Base-by-base conservation (phyloP, 306 rosid genomes). In the Dalbergia cultrata region DNA sequence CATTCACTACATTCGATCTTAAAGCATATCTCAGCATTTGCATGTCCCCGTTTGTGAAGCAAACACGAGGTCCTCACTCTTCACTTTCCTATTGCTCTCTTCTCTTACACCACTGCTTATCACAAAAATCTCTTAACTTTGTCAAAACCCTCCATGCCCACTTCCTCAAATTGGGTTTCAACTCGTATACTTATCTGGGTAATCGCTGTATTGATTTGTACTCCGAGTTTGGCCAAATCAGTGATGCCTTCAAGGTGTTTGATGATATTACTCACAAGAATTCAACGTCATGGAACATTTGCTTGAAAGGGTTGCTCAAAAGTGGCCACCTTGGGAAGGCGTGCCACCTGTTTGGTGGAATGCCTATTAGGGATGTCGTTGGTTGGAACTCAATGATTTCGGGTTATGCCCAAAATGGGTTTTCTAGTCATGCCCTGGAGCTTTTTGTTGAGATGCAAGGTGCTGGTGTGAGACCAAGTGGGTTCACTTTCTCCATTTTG, bases 341-440 rank as follows among this genome's bases (percentile, higher is more conserved):
- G 9, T 35, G 60, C 67, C 52, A 56, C 50, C 7, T 90, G 90
- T 92, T 90, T 63, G 94, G 82, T 67, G 90, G 41, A 94, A 94
- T 94, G 91, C 92, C 92, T 72, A 86, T 64, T 11, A 90, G 90
- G 80, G 94, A 94, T 64, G 94, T 87, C 3, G 93, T 94, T 75
- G 78, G 87, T 79, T 94, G 98, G 98, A 94, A 94, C 78, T 81
- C 93, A 8, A 79, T 89, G 90, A 87, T 94, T 75, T 90, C 91
- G 5, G 93, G 92, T 59, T 84, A 70, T 74, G 74, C 84, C 56
- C 86, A 85, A 4, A 50, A 58, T 67, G 92, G 97, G 35, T 83
- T 80, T 82, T 34, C 17, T 80, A 81, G 84, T 78, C 21, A 75
- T 69, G 91, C 94, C 16, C 72, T 87, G 83, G 78, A 35, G 44